phyloP scores from a whole-genome alignment of 345 rosid species.

The Populus tremula region DNA sequence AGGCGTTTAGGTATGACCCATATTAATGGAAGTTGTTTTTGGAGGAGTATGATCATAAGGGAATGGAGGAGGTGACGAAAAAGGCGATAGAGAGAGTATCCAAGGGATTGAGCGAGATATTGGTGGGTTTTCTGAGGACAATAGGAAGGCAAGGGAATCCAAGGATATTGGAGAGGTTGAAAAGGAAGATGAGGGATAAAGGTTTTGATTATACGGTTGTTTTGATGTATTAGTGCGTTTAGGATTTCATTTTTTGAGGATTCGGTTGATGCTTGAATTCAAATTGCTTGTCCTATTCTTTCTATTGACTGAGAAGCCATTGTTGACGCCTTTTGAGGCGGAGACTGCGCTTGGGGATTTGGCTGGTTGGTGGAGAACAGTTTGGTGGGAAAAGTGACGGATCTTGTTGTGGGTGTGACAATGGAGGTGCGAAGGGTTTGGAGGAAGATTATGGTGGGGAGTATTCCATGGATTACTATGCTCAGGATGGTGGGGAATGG shows the following conservation, averaged over 20 bases:
- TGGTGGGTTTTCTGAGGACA: conserved; percentile 95
- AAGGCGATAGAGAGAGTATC: conserved; percentile 44
- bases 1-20: conserved; percentile 77
- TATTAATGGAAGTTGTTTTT: conserved; percentile 70
- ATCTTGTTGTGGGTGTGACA: conserved; percentile 34
- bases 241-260: conserved; percentile 81
- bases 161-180: conserved; percentile 64
- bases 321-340: conserved; percentile 82
- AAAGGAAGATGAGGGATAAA: conserved; percentile 67
- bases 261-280: conserved; percentile 88
- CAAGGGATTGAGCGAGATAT: conserved; percentile 36
- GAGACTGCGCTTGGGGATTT: conserved; percentile 73
- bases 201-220: conserved; percentile 56
- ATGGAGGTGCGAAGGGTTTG: conserved; percentile 20
- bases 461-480: conserved; percentile 95
- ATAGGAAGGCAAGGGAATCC: conserved; percentile 97
- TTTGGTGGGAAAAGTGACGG: conserved; percentile 13
- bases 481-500: conserved; percentile 96
- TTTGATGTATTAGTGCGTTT: conserved; percentile 76
- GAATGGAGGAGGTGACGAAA: conserved; percentile 78
- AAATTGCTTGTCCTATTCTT: conserved; percentile 88
- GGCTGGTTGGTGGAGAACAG: conserved; percentile 80
- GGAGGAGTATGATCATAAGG: conserved; percentile 91
- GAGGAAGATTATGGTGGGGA: conserved; percentile 41
- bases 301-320: conserved; percentile 87